Conservation (phyloP, 108 stramenopile genomes). For the Aurantiochytrium sp. region DNA sequence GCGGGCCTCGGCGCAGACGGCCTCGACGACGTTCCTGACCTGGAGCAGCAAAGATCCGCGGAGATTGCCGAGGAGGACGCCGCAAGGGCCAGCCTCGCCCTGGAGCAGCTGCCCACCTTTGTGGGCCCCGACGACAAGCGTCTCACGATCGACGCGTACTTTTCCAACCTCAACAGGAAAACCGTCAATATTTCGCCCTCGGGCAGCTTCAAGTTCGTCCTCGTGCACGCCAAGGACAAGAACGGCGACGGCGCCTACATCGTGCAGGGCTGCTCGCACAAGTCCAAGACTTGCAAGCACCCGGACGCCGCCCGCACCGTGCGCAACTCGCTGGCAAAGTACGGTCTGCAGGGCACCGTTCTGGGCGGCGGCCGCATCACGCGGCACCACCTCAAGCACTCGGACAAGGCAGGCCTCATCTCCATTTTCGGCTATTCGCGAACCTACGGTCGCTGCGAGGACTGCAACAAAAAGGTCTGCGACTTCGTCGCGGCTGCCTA, state of each 20-base stretch:
- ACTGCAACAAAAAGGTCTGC: conserved; percentile 25
- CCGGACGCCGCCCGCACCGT: conserved; percentile 9
- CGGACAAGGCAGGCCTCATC: neutral
- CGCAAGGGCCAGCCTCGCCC: neutral
- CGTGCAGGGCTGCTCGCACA: conserved; percentile 17
- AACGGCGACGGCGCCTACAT: conserved; percentile 22
- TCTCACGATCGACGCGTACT: conserved; percentile 10
- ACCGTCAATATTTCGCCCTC: conserved; percentile 25
- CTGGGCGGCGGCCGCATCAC: conserved; percentile 30
- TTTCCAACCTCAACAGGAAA: neutral
- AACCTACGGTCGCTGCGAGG: conserved; percentile 11
- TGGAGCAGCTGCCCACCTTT: neutral
- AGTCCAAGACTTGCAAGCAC: conserved; percentile 9
- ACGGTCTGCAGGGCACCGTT: neutral
- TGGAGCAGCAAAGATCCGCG: neutral
- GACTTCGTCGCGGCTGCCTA: neutral
- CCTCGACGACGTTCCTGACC: neutral
- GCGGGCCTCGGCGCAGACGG: neutral
- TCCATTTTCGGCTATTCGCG: conserved; percentile 30
- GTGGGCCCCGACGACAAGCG: neutral
- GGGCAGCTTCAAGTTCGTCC: conserved; percentile 25
- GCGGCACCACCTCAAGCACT: neutral
- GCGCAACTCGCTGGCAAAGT: neutral
- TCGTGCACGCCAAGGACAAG: conserved; percentile 31
- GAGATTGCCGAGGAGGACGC: neutral